Percentiles rank a stretch among this genome's conserved stretches.
These are phyloP conservation scores for Pichia inconspicua DNA, from an alignment of 1,139 yeast genomes.

Conservation along the genomic window DNA sequence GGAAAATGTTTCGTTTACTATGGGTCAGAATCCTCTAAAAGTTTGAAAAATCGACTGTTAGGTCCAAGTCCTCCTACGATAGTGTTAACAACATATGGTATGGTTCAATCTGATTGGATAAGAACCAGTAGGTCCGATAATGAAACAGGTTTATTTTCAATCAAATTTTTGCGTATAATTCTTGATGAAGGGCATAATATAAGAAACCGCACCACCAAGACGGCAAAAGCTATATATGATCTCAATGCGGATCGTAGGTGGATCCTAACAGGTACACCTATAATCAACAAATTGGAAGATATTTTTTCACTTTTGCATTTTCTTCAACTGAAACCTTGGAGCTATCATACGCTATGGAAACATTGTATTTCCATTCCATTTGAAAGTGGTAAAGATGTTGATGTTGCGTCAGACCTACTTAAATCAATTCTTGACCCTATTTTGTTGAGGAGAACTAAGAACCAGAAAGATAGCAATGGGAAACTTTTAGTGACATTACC, in stretches of 20 bases:
- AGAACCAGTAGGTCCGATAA: slow-evolving; percentile 20
- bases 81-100: slow-evolving; percentile 82
- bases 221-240: slow-evolving; percentile 72
- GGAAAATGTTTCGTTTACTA: slow-evolving; percentile 54
- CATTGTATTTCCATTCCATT: slow-evolving; percentile 81
- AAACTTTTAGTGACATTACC: slow-evolving; percentile 72
- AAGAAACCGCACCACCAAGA: slow-evolving; percentile 70
- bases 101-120: slow-evolving; percentile 67
- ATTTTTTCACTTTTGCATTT: slow-evolving; percentile 71
- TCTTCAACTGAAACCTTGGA: slow-evolving; percentile 81
- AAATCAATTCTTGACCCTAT: slow-evolving; percentile 82
- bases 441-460: slow-evolving; percentile 76
- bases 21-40: slow-evolving; percentile 51
- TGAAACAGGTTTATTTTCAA: slow-evolving; percentile 56
- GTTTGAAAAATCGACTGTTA: slow-evolving; percentile 40
- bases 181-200: slow-evolving; percentile 92
- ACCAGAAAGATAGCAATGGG: slow-evolving; percentile 72
- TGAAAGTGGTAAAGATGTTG: slow-evolving; percentile 58
- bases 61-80: slow-evolving; percentile 55
- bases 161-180: slow-evolving; percentile 70
- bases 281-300: slow-evolving; percentile 77
- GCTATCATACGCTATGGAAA: slow-evolving; percentile 80
- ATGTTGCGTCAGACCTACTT: slow-evolving; percentile 72
- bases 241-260: slow-evolving; percentile 63
- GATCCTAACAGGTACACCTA: slow-evolving; percentile 93